A percentile compares a stretch with the other conserved stretches of the same genome.
Evolutionary conservation across 495 filamentous ascomycete genomes (phyloP).

Genomic region (Podospora pseudoanserina): DNA sequence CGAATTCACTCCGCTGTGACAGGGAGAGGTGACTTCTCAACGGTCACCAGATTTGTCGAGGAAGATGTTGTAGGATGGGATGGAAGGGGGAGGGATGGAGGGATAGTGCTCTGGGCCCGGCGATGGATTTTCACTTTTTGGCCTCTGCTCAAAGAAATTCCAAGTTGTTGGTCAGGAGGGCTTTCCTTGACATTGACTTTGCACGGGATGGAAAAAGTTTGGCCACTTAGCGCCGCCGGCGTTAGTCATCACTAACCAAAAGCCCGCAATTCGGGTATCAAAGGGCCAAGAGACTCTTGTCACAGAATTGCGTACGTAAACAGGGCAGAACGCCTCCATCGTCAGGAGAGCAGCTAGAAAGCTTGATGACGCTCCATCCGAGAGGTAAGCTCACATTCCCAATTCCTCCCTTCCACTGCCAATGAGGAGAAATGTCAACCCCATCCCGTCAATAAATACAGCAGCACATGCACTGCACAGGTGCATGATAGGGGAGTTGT

Average conservation of each 20-base stretch:
- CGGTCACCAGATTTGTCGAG: not conserved
- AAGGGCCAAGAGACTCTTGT: not conserved
- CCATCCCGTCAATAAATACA: not conserved
- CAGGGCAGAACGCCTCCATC: not conserved
- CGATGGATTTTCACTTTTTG: not conserved
- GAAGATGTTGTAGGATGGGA: not conserved
- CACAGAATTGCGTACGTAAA: not conserved
- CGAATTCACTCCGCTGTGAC: not conserved
- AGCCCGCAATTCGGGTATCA: conserved; percentile 9
- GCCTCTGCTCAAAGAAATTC: conserved; percentile 3
- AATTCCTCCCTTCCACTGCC: not conserved
- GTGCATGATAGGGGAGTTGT: not conserved
- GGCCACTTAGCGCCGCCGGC: conserved; percentile 2
- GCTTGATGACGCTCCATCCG: not conserved
- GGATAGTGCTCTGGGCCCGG: not conserved
- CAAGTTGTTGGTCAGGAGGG: not conserved
- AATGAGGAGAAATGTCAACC: not conserved
- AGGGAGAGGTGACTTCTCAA: not conserved
- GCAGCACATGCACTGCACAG: not conserved
- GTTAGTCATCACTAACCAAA: conserved; percentile 8
- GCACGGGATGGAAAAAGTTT: conserved; percentile 10
- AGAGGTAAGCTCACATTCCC: not conserved
- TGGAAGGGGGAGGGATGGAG: too few species aligned
- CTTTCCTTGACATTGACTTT: not conserved
- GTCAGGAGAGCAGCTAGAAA: not conserved